Evolutionary conservation across 2,329 filamentous ascomycete genomes (phyloP), one percentile per base, ranked within the genome.

Genomic region (Sclerotinia sclerotiorum): DNA sequence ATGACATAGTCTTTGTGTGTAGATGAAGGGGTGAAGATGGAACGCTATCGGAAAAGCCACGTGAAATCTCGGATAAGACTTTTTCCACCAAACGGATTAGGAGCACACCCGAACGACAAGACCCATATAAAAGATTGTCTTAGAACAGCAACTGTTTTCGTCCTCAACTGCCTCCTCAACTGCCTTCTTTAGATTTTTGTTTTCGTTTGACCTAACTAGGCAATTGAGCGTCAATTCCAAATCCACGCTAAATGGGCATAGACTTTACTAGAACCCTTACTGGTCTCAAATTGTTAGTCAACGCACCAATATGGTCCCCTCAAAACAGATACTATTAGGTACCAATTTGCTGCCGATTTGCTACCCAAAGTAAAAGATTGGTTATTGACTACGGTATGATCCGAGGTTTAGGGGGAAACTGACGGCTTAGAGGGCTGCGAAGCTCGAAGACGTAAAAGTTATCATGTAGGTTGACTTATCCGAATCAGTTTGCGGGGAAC

Each of bases 401-500:
- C 39, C 44, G 27, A 57, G 5, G 3, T 35, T 7, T 55, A 42
- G 44, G 27, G 35, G 27, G 57, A 19, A n/a, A 24, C 51, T 27
- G 29, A 51, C 24, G 32, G 60, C 32, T 65, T 39, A 35, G 29
- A 63, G 46, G 46, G 32, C n/a, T 52, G 29, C 27, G 60, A 24
- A 42, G 39, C 42, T 42, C 17, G n/a, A 42, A 52, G 32, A 42
- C 21, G 32, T 35, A 27, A 35, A 49, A 62, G 44, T 62, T 49
- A 62, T 5, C 2, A 17, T 42, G 39, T 42, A 17, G 13, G 15
- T 42, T 5, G 39, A 29, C 49, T 27, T 51, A 39, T 21, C 46
- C 60, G 60, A 62, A 62, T 52, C 65, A 46, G 24, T 67, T 49
- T 67, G 65, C 65, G 65, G 65, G 65, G 65, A 62, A 54, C 55